phyloP scores from a whole-genome alignment of 192 early-diverging fungal species.

The Chytriomyces confervae region DNA sequence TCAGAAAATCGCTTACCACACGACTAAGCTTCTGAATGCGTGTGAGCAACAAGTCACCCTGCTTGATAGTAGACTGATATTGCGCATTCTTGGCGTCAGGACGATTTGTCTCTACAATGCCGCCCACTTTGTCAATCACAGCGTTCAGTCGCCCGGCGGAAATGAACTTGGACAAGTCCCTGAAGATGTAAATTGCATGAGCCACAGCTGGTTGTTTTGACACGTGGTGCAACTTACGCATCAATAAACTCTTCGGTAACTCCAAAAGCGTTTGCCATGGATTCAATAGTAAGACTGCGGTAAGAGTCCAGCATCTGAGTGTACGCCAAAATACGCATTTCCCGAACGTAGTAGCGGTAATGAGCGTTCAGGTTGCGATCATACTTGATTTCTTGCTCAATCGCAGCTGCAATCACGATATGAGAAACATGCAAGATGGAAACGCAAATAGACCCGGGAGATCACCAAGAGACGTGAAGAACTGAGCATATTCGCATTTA shows the following conservation, averaged over 20 bases:
- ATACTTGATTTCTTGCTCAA: slow-evolving; percentile 79
- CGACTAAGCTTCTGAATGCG: slow-evolving; percentile 94
- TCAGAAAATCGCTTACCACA: slow-evolving; percentile 64
- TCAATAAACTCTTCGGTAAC: slow-evolving; percentile 96
- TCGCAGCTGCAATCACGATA: slow-evolving; percentile 57
- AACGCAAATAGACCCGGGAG: not conserved
- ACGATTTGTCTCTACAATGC: slow-evolving; percentile 96
- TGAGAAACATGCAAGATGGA: not conserved
- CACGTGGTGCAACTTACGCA: slow-evolving; percentile 57
- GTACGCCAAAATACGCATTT: slow-evolving; percentile 98
- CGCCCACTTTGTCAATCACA: slow-evolving; percentile 98
- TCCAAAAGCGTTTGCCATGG: slow-evolving; percentile 96
- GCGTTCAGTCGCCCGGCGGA: slow-evolving; percentile 95
- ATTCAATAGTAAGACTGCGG: slow-evolving; percentile 88
- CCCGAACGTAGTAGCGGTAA: slow-evolving; percentile 91
- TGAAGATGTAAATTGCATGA: slow-evolving; percentile 31
- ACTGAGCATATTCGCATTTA: slow-evolving; percentile 90
- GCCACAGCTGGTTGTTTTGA: too few relatives aligned
- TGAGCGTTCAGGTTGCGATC: slow-evolving; percentile 85
- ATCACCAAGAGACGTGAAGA: slow-evolving; percentile 83
- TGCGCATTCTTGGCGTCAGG: slow-evolving; percentile 99
- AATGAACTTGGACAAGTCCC: slow-evolving; percentile 93
- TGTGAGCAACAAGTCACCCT: slow-evolving; percentile 94
- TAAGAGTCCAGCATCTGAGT: slow-evolving; percentile 96
- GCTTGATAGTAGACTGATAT: slow-evolving; percentile 95